Evolutionary conservation across 2,329 filamentous ascomycete species (phyloP), one percentile per base, ranked within the genome.

Genomic region (Drechslerella coelobrocha): DNA sequence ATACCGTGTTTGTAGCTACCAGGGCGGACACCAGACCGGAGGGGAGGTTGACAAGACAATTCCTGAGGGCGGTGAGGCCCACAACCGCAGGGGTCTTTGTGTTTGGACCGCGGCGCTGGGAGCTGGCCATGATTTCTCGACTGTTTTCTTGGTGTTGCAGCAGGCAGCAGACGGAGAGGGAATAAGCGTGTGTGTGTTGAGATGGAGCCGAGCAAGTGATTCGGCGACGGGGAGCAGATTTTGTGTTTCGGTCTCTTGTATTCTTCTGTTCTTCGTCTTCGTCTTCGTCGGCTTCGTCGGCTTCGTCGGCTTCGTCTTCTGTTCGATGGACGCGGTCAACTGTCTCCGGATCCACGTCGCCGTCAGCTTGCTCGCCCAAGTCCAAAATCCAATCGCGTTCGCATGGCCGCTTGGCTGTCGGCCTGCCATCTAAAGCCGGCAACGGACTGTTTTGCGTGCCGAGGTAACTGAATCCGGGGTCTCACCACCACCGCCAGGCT

Each of bases 11-110:
- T 75, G 92, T 85, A 80, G 92, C 96, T 75, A 93, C 86, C 53
- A 99, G 85, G 59, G 96, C 81, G 34, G 90, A 88, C 62, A 95
- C 92, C 62, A 99, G 83, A 24, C 90, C 89, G 2, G 90, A 81
- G 51, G 94, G 94, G 54, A 99, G 85, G 80, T 97, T 97, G 78
- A 96, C 90, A 56, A 99, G 84, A 80, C 94, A 99, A 79, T 89
- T 97, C 82, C 96, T 95, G 68, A 97, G 84, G 75, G 92, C 90
- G 51, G 91, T 86, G 71, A 97, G 84, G 60, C 89, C 89, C 74
- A 97, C 84, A 81, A 96, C 92, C 68, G 91, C 92, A 72, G 89
- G 84, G 31, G 88, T 88, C 60, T 72, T 72, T 60, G 68, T 72
- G 31, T 59, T 72, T 34, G 65, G 68, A 54, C 68, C 68, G 27